Evolutionary conservation across 73 alveolate genomes (phyloP).

Genomic region (Breviolum minutum): DNA sequence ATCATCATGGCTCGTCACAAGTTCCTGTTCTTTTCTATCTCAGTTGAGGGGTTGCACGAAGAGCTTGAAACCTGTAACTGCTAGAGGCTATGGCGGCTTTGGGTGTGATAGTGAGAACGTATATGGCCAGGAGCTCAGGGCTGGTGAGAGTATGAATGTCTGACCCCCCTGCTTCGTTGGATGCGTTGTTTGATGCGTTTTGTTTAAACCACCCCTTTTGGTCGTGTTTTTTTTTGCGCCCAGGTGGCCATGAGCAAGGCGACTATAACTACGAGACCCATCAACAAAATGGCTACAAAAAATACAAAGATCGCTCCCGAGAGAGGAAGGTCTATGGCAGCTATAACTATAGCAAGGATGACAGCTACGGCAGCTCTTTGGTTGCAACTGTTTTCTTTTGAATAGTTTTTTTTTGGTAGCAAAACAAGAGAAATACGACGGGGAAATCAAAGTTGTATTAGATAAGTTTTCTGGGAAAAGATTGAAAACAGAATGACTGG

Average conservation of each 20-base stretch:
- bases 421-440: neutral
- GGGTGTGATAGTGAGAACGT: slow-evolving; percentile 2
- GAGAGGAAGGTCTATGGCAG: slow-evolving; percentile 8
- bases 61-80: no score
- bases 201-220: no score
- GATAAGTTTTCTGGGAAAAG: no score
- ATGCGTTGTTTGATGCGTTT: no score
- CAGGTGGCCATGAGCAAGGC: neutral
- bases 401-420: no score
- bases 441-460: neutral
- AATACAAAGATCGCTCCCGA: neutral
- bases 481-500: no score
- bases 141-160: neutral
- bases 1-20: no score
- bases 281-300: neutral
- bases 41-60: no score
- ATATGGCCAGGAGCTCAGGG: neutral
- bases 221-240: no score
- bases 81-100: slow-evolving; percentile 13
- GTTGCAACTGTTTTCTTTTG: neutral
- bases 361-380: neutral
- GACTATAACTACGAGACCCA: neutral
- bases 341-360: slow-evolving; percentile 20
- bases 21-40: no score
- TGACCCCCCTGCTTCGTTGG: no score